phyloP scores from a whole-genome alignment of 495 filamentous ascomycete genomes.

The Penicillium riverlandense region DNA sequence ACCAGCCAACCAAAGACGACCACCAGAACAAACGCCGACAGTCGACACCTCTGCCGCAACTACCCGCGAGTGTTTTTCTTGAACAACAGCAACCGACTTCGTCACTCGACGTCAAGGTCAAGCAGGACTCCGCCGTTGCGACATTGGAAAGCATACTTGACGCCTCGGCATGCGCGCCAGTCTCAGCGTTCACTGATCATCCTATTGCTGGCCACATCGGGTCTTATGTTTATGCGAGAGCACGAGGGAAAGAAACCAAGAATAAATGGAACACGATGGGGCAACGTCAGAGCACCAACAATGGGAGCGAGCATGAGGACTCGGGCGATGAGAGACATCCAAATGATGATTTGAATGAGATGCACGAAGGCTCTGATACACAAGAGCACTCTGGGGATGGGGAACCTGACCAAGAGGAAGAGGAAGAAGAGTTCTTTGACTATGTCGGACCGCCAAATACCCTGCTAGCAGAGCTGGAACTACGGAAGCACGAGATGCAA shows the following conservation, averaged over 20 bases:
- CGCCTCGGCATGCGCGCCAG: conserved; percentile 88
- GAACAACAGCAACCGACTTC: conserved; percentile 50
- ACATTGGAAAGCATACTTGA: conserved; percentile 92
- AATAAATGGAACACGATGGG: conserved; percentile 13
- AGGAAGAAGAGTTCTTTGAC: conserved; percentile 34
- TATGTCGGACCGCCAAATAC: conserved; percentile 76
- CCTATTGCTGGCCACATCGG: conserved; percentile 70
- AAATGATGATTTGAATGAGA: conserved; percentile 12
- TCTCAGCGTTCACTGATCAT: conserved; percentile 91
- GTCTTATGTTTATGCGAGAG: conserved; percentile 53
- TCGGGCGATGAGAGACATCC: neutral
- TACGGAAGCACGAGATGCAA: conserved; percentile 79
- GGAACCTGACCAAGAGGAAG: conserved; percentile 26
- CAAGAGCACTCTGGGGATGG: conserved; percentile 7
- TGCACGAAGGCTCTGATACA: conserved; percentile 8
- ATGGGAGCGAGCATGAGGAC: conserved; percentile 3
- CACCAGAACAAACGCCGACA: conserved; percentile 20
- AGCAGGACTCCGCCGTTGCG: conserved; percentile 72
- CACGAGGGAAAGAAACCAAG: conserved; percentile 13
- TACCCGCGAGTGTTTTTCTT: conserved; percentile 87
- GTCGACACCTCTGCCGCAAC: conserved; percentile 67
- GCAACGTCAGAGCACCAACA: conserved; percentile 9
- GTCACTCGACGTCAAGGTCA: conserved; percentile 58
- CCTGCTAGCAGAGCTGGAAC: conserved; percentile 82
- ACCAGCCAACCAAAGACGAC: conserved; percentile 10